A percentile compares a stretch with the other conserved stretches of the same genome.
phyloP scores from a whole-genome alignment of 108 stramenopile species.

The Fragilariopsis cylindrus region DNA sequence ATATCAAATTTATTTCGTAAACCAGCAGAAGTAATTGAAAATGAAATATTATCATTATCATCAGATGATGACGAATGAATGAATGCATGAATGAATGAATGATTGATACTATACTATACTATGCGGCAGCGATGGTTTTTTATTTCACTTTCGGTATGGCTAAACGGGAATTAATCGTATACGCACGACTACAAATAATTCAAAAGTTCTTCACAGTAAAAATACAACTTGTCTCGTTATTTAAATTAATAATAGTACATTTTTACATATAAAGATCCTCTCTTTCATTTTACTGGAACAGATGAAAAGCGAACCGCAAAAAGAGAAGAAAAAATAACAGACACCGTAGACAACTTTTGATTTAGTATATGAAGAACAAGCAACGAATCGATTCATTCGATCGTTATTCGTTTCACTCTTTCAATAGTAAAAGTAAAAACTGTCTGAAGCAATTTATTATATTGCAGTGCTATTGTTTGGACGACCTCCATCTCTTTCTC shows the following conservation, averaged over 20 bases:
- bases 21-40: slow-evolving; percentile 14
- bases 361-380: not conserved
- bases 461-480: not conserved
- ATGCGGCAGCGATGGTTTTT: not conserved
- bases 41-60: not conserved
- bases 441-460: not conserved
- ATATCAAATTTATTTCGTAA: slow-evolving; percentile 37
- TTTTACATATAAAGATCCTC: too few species aligned
- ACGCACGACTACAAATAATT: too few species aligned
- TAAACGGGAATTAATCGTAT: too few species aligned
- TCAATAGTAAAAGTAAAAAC: not conserved
- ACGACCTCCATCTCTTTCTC: slow-evolving; percentile 5
- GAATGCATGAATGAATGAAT: slow-evolving; percentile 7
- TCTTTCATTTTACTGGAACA: too few species aligned
- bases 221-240: too few species aligned
- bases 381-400: not conserved
- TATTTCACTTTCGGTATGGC: not conserved
- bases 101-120: not conserved
- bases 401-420: not conserved
- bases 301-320: too few species aligned
- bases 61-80: not conserved
- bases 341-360: too few species aligned
- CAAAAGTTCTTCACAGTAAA: too few species aligned
- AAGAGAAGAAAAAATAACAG: too few species aligned
- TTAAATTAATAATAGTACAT: too few species aligned